phyloP scores from a whole-genome alignment of 257 asterid genomes.

The Solanum ossicruentum region DNA sequence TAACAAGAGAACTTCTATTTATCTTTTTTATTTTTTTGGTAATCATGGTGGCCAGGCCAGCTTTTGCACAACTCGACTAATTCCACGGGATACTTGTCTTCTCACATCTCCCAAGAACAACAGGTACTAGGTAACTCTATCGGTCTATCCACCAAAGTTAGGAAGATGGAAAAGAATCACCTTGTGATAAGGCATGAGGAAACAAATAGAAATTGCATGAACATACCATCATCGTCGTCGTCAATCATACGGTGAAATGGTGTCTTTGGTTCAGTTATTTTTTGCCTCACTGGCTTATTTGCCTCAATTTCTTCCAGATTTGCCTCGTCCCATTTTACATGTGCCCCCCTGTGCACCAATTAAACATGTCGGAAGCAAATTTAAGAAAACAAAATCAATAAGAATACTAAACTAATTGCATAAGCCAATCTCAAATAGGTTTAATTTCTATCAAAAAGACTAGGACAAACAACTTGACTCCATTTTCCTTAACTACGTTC shows the following conservation, averaged over 20 bases:
- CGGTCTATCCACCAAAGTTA: neutral
- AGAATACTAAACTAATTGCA: neutral
- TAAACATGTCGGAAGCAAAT: neutral
- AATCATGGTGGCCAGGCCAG: neutral
- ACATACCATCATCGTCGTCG: constrained; percentile 51
- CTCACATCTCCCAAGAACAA: neutral
- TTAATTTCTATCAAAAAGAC: neutral
- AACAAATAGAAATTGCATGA: neutral
- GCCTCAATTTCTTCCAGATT: constrained; percentile 89
- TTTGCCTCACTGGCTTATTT: constrained; percentile 85
- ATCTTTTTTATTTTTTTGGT: neutral
- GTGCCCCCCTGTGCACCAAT: constrained; percentile 31
- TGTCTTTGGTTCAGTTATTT: constrained; percentile 94
- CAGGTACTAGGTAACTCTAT: neutral
- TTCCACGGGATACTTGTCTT: neutral
- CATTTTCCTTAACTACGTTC: neutral
- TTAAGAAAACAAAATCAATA: neutral
- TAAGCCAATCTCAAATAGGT: neutral
- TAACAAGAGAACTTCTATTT: neutral
- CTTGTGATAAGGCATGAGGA: neutral
- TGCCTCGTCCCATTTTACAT: constrained; percentile 81
- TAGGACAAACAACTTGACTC: neutral
- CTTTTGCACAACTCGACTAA: neutral
- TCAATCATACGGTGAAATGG: constrained; percentile 88
- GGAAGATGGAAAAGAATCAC: neutral